Base-by-base conservation (phyloP, 768 basidiomycete species). In the Podaxis carcinomalis region DNA sequence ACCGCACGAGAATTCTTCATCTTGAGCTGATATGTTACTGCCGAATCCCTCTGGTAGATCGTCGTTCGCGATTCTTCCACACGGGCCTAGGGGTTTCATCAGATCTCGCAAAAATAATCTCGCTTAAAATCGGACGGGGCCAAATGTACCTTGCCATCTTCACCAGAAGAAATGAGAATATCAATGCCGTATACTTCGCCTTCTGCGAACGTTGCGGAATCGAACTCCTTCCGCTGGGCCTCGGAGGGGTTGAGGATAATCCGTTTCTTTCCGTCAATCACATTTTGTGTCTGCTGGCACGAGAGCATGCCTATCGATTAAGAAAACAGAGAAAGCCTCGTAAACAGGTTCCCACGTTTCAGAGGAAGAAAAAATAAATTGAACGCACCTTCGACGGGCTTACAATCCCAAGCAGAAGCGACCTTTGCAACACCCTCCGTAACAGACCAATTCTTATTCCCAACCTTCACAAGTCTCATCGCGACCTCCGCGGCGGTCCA, bases 1-100 rank as follows among this genome's bases (percentile, higher is more conserved):
- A 96, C 89, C n/a, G 89, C 85, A 64, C 96, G 90, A 47, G 95
- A 95, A 64, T 91, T 96, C 80, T 96, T 98, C 87, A 96, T 89
- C 81, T 98, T 98, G 70, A 98, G 83, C 73, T 94, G 92, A 77
- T 98, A 98, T 42, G 92, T 95, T 62, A 93, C 84, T 5, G 83
- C 77, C 23, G 88, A 84, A 67, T 93, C 92, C 60, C 92, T 85
- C 73, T 97, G 95, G 83, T 92, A 97, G 71, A 99, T 87, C 39
- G 92, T 91, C 57, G 95, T 97, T 71, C 91, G 84, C 39, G 91
- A 88, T 69, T 95, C 92, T 75, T 95, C 93, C 46, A 87, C 66
- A 52, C 93, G 91, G 56, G 94, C 93, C 95, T 98, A 69, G 14
- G 23, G 60, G 59, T 25, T 50, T 25, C 23, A 23, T 58, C 46